phyloP scores from a whole-genome alignment of 2,329 filamentous ascomycete species.

The Rasamsonia emersonii region DNA sequence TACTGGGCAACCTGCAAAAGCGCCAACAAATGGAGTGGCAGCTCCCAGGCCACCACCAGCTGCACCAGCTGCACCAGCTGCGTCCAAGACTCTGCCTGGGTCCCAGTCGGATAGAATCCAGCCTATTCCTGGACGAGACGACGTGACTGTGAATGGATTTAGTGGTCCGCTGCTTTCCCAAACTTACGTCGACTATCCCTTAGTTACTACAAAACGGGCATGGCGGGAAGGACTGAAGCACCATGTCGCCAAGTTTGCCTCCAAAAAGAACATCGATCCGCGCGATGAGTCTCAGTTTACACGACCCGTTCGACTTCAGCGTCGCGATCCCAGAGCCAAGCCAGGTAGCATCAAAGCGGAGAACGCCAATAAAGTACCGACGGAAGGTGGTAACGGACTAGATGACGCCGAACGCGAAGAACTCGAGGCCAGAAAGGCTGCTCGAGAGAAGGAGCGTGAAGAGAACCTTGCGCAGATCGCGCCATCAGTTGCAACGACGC shows the following conservation, averaged over 20 bases:
- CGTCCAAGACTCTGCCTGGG: constrained; percentile 11
- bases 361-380: constrained; percentile 28
- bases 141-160: constrained; percentile 33
- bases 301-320: constrained; percentile 77
- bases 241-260: constrained; percentile 76
- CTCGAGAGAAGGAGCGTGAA: constrained; percentile 76
- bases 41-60: constrained; percentile 17
- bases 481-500: constrained; percentile 60
- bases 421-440: constrained; percentile 54
- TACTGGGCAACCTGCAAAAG: constrained; percentile 11
- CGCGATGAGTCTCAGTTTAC: constrained; percentile 77
- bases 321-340: constrained; percentile 67
- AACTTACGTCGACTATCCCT: constrained; percentile 50
- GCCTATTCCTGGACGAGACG: constrained; percentile 16
- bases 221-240: constrained; percentile 72
- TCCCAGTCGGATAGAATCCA: constrained; percentile 14
- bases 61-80: constrained; percentile 5
- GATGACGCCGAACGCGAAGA: constrained; percentile 60
- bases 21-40: constrained; percentile 13
- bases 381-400: constrained; percentile 37
- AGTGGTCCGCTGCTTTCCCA: constrained; percentile 32
- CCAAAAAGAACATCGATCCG: constrained; percentile 54
- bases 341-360: constrained; percentile 38
- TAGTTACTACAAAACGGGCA: constrained; percentile 75
- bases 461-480: constrained; percentile 89